Conservation (phyloP, 2,329 filamentous ascomycete species). For the Didymella segeticola region DNA sequence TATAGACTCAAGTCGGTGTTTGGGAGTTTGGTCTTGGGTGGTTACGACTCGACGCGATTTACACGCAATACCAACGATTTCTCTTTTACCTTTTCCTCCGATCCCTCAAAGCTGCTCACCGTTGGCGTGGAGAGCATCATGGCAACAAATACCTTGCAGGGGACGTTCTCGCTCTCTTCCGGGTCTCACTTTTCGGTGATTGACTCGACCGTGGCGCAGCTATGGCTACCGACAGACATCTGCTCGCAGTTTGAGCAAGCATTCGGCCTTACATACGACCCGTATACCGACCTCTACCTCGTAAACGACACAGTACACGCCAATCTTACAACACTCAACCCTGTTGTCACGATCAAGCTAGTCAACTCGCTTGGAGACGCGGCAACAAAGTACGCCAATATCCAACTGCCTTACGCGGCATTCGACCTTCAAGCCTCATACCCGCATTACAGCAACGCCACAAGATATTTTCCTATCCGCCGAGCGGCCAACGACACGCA, state of each 20-base stretch:
- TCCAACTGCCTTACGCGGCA: constrained; percentile 56
- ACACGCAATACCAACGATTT: constrained; percentile 36
- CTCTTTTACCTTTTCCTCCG: constrained; percentile 42
- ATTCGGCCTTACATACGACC: constrained; percentile 51
- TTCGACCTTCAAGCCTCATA: constrained; percentile 58
- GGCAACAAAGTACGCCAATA: constrained; percentile 48
- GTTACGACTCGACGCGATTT: constrained; percentile 52
- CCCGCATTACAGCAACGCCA: constrained; percentile 66
- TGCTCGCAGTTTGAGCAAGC: constrained; percentile 50
- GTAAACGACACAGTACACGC: constrained; percentile 48
- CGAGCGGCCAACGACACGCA: constrained; percentile 62
- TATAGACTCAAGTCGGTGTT: constrained; percentile 43
- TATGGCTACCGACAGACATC: constrained; percentile 51
- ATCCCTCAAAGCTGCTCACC: constrained; percentile 41
- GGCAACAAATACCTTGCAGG: constrained; percentile 40
- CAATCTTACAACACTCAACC: constrained; percentile 38
- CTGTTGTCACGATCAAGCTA: constrained; percentile 49
- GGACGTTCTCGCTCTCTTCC: constrained; percentile 44
- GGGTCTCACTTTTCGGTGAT: constrained; percentile 45
- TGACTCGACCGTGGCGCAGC: constrained; percentile 50
- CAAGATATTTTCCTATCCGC: constrained; percentile 71
- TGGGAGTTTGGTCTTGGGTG: constrained; percentile 50
- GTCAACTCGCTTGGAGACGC: constrained; percentile 40
- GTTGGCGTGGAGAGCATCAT: constrained; percentile 44
- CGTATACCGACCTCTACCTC: constrained; percentile 46